Base-by-base conservation (phyloP, 257 asterid genomes). In the Leptodermis oblonga region DNA sequence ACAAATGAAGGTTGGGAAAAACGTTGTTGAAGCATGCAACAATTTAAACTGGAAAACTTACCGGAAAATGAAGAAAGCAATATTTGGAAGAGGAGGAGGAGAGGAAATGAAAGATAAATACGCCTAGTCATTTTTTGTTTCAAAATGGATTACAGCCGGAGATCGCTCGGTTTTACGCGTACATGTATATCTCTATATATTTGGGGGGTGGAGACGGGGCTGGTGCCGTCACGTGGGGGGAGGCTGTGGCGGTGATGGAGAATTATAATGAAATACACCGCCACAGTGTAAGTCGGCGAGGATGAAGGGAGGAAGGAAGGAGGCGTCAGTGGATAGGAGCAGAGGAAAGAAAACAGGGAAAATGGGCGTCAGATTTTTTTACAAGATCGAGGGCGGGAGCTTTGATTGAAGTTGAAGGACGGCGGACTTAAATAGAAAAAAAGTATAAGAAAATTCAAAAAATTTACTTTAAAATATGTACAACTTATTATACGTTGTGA, bases 241-340 rank as follows among this genome's bases (percentile, higher is more conserved):
- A n/a, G n/a, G n/a, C 54, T 48, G 33, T 22, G 68, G 26, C 65
- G 65, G 54, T 30, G 67, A 5, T 43, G 23, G 61, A 61, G 61
- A 18, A 55, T n/a, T n/a, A n/a, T n/a, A n/a, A n/a, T n/a, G n/a
- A n/a, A n/a, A n/a, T n/a, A n/a, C 36, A 73, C 78, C 78, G 78
- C 78, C 81, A 73, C 64, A 62, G 73, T 10, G 59, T 62, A 73
- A 59, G 82, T 78, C 82, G 73, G 70, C 79, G 62, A 25, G 23
- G 62, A 9, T n/a, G 74, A n/a, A n/a, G 0, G 3, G 71, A 60
- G 36, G 25, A 30, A 30, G 53, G 65, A 22, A 42, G 53, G 10
- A 20, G 52, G 41, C 5, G 8, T 62, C 1, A 37, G 62, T 25
- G 26, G 46, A 0, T 65, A 53, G 15, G 63, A 49, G 17, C 49